Evolutionary conservation across 768 basidiomycete genomes (phyloP), one percentile per base, ranked within the genome.

Genomic region (Pisolithus sp.): DNA sequence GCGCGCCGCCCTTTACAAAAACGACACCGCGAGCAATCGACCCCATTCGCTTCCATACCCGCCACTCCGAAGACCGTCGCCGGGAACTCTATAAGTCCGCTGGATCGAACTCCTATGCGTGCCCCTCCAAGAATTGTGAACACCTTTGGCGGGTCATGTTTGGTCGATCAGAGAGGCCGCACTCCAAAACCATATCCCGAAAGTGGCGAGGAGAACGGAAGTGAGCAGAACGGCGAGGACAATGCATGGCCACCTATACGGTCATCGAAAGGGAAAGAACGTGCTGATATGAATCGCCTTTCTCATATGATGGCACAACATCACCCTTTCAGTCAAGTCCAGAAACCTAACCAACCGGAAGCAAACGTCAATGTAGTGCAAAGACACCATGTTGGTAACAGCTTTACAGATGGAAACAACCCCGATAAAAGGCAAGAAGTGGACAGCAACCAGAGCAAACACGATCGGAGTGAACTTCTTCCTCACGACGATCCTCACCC

Each of bases 81-180:
- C 26, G 18, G 3, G 10, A 18, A 45, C 18, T 18, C 28, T 30
- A 3, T 3, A 10, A 43, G 51, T 6, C 28, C 52, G 8, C 51
- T 51, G 10, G 31, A 46, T 18, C 37, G 38, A 3, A 41, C 36
- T 1, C 30, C 49, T 20, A 41, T 51, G 7, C 58, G 53, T n/a
- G 60, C 57, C 7, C 63, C 64, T 2, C 63, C 64, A 1, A 64
- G 57, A 8, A 2, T 62, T 7, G 62, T 57, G 18, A 34, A 63
- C 4, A 56, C 53, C 3, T 4, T 66, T 2, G 51, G 42, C 3
- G 57, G 63, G 0, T 52, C 53, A 37, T 56, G 59, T 2, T 42
- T 66, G 40, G 64, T 62, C 6, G 55, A 62, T 40, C 52, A 41
- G 46, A 53, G 42, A 5, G 62, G 59, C 2, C 53, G 44, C 26